Evolutionary conservation across 78 protist species (phyloP), one percentile per base, ranked within the genome.

Genomic region (Dictyostelium capitatum): DNA sequence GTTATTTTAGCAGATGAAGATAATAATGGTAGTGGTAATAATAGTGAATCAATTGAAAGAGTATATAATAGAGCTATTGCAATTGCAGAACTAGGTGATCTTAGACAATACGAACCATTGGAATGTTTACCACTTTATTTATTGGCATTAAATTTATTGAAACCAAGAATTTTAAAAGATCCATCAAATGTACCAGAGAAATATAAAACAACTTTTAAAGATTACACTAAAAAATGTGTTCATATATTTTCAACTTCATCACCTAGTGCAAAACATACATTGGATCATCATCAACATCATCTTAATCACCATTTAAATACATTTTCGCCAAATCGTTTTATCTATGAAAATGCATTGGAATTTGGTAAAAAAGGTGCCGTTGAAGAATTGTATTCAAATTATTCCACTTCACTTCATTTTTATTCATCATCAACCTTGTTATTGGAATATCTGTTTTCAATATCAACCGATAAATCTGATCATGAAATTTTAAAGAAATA

Each of bases 61-160:
- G 1, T 51, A 37, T 46, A 69, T 12, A 87, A 87, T 11, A 54
- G 80, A 48, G 93, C 93, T 32, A 30, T 47, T 41, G 84, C 79
- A 10, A 87, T 87, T 20, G 93, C 93, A 41, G 93, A 87, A 19
- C 64, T 87, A 79, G 93, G 93, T 47, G 93, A 87, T 77, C 67
- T 87, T 0, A 87, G 84, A 87, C 93, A 87, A 78, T 46, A 17
- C 37, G 93, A 78, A 64, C 85, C 93, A 15, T 46, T 20, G 12
- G 93, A 87, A 87, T 87, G 93, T 51, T 11, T 87, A 6, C 75
- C 79, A 2, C 65, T 87, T 5, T 87, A 87, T 48, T 3, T 77
- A 28, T 53, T 75, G 5, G 83, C 93, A 6, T 50, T 87, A 28
- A 59, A 75, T 47, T 43, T 87, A 17, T 41, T 87, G 41, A 87